A percentile compares a stretch with the other conserved stretches of the same genome.
These are phyloP conservation scores for Xylaria sp. DNA, from an alignment of 495 filamentous ascomycete species.

Conservation along the genomic window DNA sequence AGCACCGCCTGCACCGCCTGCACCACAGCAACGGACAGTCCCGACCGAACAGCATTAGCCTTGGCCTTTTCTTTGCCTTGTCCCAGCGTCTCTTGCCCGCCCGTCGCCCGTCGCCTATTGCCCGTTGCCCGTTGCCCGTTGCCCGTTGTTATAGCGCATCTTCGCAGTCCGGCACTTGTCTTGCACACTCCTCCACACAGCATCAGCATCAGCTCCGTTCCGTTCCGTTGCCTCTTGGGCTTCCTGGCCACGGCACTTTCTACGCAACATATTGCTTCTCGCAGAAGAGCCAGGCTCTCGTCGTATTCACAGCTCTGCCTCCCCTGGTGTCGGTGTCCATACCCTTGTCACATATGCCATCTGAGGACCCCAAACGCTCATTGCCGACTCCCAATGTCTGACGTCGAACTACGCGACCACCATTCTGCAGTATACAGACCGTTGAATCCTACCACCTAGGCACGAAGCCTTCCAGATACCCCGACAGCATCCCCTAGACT, in stretches of 20 bases:
- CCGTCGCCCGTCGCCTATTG: slow-evolving; percentile 20
- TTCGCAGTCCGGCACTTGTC: slow-evolving; percentile 20
- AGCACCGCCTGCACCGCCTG: slow-evolving; percentile 8
- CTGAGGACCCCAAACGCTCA: slow-evolving; percentile 29
- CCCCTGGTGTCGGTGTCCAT: slow-evolving; percentile 34
- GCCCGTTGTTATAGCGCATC: slow-evolving; percentile 26
- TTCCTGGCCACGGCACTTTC: neutral
- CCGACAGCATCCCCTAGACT: slow-evolving; percentile 24
- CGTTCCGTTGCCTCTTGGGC: neutral
- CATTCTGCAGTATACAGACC: slow-evolving; percentile 30
- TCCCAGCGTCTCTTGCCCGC: slow-evolving; percentile 17
- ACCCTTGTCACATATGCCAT: slow-evolving; percentile 37
- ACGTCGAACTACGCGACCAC: slow-evolving; percentile 40
- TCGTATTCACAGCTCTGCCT: slow-evolving; percentile 6
- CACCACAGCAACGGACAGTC: slow-evolving; percentile 1
- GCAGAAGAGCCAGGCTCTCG: neutral
- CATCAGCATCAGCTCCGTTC: slow-evolving; percentile 11
- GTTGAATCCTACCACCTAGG: slow-evolving; percentile 33
- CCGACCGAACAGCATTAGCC: slow-evolving; percentile 8
- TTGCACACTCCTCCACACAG: slow-evolving; percentile 15
- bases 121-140: slow-evolving; percentile 13
- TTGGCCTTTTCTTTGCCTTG: slow-evolving; percentile 19
- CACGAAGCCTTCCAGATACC: slow-evolving; percentile 19
- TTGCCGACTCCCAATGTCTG: slow-evolving; percentile 41
- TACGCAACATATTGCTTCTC: slow-evolving; percentile 10